A percentile compares a stretch with the other conserved stretches of the same genome.
Evolutionary conservation across 2,329 filamentous ascomycete species (phyloP).

Genomic region (Thermochaetoides dissita): DNA sequence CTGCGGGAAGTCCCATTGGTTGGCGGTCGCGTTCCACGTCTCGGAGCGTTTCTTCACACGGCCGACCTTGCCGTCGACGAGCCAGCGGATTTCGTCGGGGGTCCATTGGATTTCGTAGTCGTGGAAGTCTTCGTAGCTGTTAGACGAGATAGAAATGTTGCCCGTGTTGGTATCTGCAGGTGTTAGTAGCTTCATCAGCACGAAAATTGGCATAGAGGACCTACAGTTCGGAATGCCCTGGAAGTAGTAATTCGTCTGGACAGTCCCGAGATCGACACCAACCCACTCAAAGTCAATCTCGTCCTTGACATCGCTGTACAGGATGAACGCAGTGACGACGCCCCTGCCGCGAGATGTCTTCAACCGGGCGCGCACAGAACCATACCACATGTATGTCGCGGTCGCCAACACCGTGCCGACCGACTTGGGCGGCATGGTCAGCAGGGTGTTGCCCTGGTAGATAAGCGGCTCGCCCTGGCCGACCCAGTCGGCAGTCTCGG

Average conservation of each 20-base stretch:
- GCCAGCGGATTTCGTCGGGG: slow-evolving; percentile 74
- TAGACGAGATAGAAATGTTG: slow-evolving; percentile 45
- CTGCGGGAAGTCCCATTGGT: slow-evolving; percentile 80
- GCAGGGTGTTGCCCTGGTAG: slow-evolving; percentile 55
- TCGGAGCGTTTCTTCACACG: slow-evolving; percentile 61
- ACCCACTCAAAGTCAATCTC: slow-evolving; percentile 97
- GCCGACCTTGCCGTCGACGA: slow-evolving; percentile 64
- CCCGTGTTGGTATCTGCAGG: slow-evolving; percentile 56
- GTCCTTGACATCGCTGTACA: slow-evolving; percentile 90
- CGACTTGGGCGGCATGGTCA: slow-evolving; percentile 80
- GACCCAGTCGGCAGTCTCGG: slow-evolving; percentile 73
- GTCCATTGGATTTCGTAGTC: slow-evolving; percentile 91
- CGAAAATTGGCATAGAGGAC: slow-evolving; percentile 21
- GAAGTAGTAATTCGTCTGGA: slow-evolving; percentile 95
- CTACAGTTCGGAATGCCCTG: slow-evolving; percentile 84
- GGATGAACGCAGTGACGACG: slow-evolving; percentile 94
- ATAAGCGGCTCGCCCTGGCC: slow-evolving; percentile 60
- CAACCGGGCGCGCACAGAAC: slow-evolving; percentile 72
- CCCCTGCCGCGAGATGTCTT: slow-evolving; percentile 74
- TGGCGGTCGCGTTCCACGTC: slow-evolving; percentile 74
- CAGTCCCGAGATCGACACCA: slow-evolving; percentile 59
- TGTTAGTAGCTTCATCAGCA: too few species aligned
- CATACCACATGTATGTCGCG: slow-evolving; percentile 92
- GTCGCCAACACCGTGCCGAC: slow-evolving; percentile 76
- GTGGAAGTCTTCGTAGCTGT: slow-evolving; percentile 70